Evolutionary conservation across 805 yeast genomes (phyloP), one percentile per base, ranked within the genome.

Genomic region (Yarrowia porcina): DNA sequence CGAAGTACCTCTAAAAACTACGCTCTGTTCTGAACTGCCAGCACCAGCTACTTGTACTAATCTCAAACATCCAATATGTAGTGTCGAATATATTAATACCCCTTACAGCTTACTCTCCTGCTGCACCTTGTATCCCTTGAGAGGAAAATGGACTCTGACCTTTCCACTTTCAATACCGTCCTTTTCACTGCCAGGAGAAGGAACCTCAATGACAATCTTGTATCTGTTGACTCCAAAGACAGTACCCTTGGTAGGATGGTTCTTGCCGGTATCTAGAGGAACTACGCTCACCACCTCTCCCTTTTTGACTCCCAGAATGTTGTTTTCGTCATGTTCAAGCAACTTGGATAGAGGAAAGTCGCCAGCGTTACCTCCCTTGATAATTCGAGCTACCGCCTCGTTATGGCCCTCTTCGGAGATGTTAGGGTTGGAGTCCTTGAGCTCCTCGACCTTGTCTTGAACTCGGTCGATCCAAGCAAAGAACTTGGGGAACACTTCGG

Each of bases 151-250:
- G 4, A 56, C 61, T 39, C 61, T 1, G 27, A 56, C 61, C 30
- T 39, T 41, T 28, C 61, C 61, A 9, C 32, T 23, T 28, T 28
- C 39, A 20, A 56, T 56, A 15, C 49, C 49, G 17, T 56, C 61
- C 36, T 41, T 56, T 7, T 28, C 49, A 6, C 39, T 28, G 15
- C 61, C 61, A 13, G 61, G 61, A 28, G 61, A 39, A 56, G 28
- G 18, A 11, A 56, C 61, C 61, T 56, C 61, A 15, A 56, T 39
- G 49, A 56, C 49, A 41, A 56, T 41, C 61, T 56, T 56, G 61
- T 39, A 56, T 11, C 39, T 27, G 38, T 56, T 10, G 17, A 56
- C 23, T 10, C 61, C 61, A n/a, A 56, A 17, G 2, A 56, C 61
- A n/a, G 47, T 18, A 10, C 61, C 61, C 49, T 39, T 27, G 47